Percentiles rank a stretch among this genome's conserved stretches.
phyloP scores from a whole-genome alignment of 2,329 filamentous ascomycete species.

The Aspergillus fumigatus region DNA sequence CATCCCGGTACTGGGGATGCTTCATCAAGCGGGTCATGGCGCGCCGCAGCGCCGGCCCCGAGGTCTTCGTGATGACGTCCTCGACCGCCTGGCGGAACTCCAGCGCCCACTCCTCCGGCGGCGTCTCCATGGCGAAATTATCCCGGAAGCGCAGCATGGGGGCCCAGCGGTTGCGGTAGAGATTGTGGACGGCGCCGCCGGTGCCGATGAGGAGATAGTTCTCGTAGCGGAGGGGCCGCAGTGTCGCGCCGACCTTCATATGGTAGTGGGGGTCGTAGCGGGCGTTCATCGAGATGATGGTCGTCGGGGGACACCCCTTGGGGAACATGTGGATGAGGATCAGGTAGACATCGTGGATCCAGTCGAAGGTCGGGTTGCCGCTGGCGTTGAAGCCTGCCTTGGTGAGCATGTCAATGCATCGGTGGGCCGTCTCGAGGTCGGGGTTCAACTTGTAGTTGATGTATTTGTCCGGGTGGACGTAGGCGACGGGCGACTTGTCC shows the following conservation, averaged over 20 bases:
- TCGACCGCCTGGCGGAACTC: slow-evolving; percentile 64
- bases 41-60: slow-evolving; percentile 51
- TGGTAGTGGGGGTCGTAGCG: slow-evolving; percentile 55
- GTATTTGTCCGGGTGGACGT: slow-evolving; percentile 64
- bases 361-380: slow-evolving; percentile 57
- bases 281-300: slow-evolving; percentile 47
- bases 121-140: slow-evolving; percentile 57
- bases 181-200: slow-evolving; percentile 65
- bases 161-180: slow-evolving; percentile 63
- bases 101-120: slow-evolving; percentile 57
- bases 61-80: slow-evolving; percentile 53
- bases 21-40: slow-evolving; percentile 63
- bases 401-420: slow-evolving; percentile 49
- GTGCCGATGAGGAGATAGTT: slow-evolving; percentile 56
- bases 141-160: slow-evolving; percentile 61
- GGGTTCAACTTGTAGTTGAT: slow-evolving; percentile 57
- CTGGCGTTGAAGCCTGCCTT: slow-evolving; percentile 51
- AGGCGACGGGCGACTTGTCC: slow-evolving; percentile 60
- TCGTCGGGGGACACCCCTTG: slow-evolving; percentile 59
- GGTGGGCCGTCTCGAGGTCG: slow-evolving; percentile 51
- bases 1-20: slow-evolving; percentile 60
- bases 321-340: slow-evolving; percentile 69
- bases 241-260: slow-evolving; percentile 53
- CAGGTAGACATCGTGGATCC: slow-evolving; percentile 69
- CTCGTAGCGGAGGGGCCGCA: slow-evolving; percentile 53